Evolutionary conservation across 2,329 filamentous ascomycete genomes (phyloP).

Genomic region (Chrysosporium keratinophilum): DNA sequence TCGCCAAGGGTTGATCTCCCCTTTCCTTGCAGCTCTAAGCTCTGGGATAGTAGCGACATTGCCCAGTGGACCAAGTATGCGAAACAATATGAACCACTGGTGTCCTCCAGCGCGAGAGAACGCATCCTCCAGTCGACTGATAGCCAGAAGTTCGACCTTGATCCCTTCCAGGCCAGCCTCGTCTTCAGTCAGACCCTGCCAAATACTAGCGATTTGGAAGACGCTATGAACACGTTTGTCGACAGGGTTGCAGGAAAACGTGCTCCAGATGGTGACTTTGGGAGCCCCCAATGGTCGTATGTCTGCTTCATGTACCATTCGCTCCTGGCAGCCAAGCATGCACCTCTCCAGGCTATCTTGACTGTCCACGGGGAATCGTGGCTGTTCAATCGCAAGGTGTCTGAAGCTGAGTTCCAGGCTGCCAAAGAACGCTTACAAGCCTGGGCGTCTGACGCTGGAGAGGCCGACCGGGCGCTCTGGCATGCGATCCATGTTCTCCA

Average conservation of each 20-base stretch:
- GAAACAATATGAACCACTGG: constrained; percentile 13
- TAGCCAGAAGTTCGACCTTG: constrained; percentile 7
- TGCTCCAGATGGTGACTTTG: not conserved
- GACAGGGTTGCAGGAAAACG: constrained; percentile 8
- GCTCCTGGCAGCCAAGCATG: constrained; percentile 23
- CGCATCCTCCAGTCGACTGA: constrained; percentile 11
- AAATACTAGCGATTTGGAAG: constrained; percentile 12
- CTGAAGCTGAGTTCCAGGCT: constrained; percentile 24
- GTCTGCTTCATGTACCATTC: constrained; percentile 25
- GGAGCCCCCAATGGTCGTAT: constrained; percentile 9
- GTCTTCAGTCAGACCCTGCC: constrained; percentile 19
- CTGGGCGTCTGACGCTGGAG: constrained; percentile 24
- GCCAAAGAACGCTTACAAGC: constrained; percentile 23
- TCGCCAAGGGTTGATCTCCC: constrained; percentile 20
- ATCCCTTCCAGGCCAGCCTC: constrained; percentile 21
- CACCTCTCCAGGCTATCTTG: constrained; percentile 25
- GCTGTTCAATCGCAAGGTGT: constrained; percentile 28
- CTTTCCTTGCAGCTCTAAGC: constrained; percentile 25
- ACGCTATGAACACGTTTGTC: constrained; percentile 14
- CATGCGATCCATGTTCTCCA: constrained; percentile 23
- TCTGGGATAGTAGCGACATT: constrained; percentile 25
- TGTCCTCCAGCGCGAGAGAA: constrained; percentile 15
- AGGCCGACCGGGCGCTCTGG: constrained; percentile 25
- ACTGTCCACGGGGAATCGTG: constrained; percentile 30
- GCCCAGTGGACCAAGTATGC: constrained; percentile 23